phyloP scores from a whole-genome alignment of 1,284 basidiomycete species.

The Cryptococcus jaspeensis region DNA sequence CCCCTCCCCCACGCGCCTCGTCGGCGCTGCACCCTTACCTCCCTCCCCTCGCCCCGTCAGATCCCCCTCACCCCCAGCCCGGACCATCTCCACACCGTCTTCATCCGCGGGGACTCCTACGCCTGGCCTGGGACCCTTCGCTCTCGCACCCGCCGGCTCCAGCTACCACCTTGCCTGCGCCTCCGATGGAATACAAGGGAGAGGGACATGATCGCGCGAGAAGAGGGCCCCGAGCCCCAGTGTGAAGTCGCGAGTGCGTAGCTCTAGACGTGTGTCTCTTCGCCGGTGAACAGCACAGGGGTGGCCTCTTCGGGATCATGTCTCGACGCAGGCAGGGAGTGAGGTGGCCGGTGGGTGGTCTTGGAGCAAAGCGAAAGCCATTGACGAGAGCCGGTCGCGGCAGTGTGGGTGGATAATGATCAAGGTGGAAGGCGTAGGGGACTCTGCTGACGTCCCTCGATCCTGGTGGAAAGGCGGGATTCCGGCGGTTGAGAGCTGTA shows the following conservation, averaged over 20 bases:
- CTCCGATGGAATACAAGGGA: background rate
- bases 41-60: background rate
- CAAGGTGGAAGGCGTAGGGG: background rate
- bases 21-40: background rate
- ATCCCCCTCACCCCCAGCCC: background rate
- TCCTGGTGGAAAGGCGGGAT: slow-evolving; percentile 7
- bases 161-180: background rate
- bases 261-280: slow-evolving; percentile 31
- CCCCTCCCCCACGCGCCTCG: background rate
- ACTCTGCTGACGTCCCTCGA: slow-evolving; percentile 6
- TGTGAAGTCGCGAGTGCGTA: slow-evolving; percentile 36
- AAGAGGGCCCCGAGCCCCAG: slow-evolving; percentile 10
- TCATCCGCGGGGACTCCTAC: background rate
- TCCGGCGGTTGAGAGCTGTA: background rate
- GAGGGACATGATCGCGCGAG: background rate
- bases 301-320: background rate
- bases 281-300: slow-evolving; percentile 11
- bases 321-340: background rate
- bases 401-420: background rate
- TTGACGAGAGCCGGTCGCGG: background rate
- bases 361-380: background rate
- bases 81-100: background rate
- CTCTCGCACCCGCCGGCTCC: too few species aligned
- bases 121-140: too few species aligned
- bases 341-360: background rate